phyloP scores from a whole-genome alignment of 1,284 basidiomycete species.

The Cerioporus squamosus region DNA sequence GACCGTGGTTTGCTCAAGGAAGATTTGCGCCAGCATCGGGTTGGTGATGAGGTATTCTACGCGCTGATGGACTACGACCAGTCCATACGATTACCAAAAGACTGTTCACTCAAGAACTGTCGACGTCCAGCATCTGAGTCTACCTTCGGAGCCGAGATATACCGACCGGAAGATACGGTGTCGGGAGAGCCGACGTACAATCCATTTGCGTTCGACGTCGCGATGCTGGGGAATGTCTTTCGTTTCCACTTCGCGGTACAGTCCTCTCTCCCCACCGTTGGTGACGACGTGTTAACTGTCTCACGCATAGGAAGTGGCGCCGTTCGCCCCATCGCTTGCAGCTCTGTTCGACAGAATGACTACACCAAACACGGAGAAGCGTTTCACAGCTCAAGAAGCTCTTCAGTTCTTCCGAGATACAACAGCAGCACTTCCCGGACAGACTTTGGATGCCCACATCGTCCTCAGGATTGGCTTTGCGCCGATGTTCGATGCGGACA shows the following conservation, averaged over 20 bases:
- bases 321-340: background rate
- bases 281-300: background rate
- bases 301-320: background rate
- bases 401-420: background rate
- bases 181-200: constrained; percentile 11
- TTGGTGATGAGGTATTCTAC: background rate
- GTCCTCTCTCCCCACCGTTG: background rate
- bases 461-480: no score
- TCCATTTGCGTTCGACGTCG: constrained; percentile 21
- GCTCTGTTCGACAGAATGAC: constrained; percentile 15
- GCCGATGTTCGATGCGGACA: background rate
- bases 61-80: constrained; percentile 18
- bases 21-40: constrained; percentile 5
- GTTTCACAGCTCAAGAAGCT: constrained; percentile 12
- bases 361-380: background rate
- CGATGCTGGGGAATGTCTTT: constrained; percentile 10
- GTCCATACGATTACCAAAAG: constrained; percentile 5
- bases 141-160: background rate
- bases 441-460: background rate
- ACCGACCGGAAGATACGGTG: constrained; percentile 2
- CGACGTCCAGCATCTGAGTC: constrained; percentile 3
- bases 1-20: background rate
- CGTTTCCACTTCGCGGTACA: constrained; percentile 8
- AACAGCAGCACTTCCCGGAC: background rate
- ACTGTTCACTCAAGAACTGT: constrained; percentile 2